Percentiles rank a stretch among this genome's conserved stretches.
Conservation (phyloP, 2,329 filamentous ascomycete genomes). For the Epichloe sylvatica region DNA sequence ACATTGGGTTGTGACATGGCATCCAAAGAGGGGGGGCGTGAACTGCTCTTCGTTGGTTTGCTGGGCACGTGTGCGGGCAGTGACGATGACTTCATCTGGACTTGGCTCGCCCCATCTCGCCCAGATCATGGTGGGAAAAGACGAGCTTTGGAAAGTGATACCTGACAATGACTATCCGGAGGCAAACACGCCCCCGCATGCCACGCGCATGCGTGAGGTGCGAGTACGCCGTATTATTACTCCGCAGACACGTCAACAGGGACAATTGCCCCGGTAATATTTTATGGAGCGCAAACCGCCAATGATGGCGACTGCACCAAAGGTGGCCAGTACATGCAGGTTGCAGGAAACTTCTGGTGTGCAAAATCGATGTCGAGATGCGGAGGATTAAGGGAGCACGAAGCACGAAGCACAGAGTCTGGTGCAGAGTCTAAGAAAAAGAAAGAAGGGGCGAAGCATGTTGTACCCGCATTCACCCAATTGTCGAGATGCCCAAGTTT, state of each 20-base stretch:
- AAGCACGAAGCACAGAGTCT: background rate
- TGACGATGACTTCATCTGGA: background rate
- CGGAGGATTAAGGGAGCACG: no score
- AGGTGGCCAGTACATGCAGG: constrained; percentile 1
- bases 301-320: constrained; percentile 1
- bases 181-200: constrained; percentile 1
- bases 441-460: background rate
- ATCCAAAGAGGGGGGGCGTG: background rate
- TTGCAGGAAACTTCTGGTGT: background rate
- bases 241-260: constrained; percentile 5
- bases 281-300: background rate
- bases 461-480: background rate
- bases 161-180: background rate
- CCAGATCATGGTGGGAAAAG: background rate
- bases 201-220: constrained; percentile 1
- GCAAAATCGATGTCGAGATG: background rate
- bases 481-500: background rate
- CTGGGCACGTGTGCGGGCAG: background rate
- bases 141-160: background rate
- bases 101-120: background rate
- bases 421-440: background rate
- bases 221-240: background rate
- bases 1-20: background rate
- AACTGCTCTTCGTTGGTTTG: background rate
- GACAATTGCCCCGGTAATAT: background rate